Evolutionary conservation across 1,139 yeast species (phyloP).

Genomic region (Candida smagusa): DNA sequence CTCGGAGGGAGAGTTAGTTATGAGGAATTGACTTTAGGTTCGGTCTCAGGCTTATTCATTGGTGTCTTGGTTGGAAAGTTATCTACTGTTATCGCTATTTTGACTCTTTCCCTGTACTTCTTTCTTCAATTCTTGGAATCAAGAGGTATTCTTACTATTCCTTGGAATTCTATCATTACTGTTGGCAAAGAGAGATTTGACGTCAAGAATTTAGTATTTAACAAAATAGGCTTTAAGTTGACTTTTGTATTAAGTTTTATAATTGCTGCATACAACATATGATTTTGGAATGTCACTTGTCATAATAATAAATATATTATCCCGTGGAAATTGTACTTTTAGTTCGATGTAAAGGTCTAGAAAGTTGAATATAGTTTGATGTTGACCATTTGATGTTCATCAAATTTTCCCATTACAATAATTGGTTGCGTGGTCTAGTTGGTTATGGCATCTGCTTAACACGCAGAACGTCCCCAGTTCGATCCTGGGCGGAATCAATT

Average conservation of each 20-base stretch:
- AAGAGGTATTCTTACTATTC: slow-evolving; percentile 52
- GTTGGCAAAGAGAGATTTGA: slow-evolving; percentile 49
- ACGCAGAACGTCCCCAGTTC: slow-evolving; percentile 99
- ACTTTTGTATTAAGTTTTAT: slow-evolving; percentile 57
- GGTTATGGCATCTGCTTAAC: slow-evolving; percentile 99
- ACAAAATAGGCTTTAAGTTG: slow-evolving; percentile 63
- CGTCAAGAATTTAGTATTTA: slow-evolving; percentile 51
- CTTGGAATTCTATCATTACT: slow-evolving; percentile 43
- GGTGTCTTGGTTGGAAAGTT: slow-evolving; percentile 69
- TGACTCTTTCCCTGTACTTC: slow-evolving; percentile 50
- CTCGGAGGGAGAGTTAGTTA: slow-evolving; percentile 40
- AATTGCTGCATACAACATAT: slow-evolving; percentile 63
- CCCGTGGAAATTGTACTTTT: no score
- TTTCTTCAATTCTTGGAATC: slow-evolving; percentile 58
- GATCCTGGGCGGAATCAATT: slow-evolving; percentile 98
- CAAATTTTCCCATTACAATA: no score
- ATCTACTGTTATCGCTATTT: slow-evolving; percentile 53
- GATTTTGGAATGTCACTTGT: slow-evolving; percentile 2
- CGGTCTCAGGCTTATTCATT: slow-evolving; percentile 58
- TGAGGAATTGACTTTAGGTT: slow-evolving; percentile 66
- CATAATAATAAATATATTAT: no score
- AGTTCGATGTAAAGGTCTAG: no score
- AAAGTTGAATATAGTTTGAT: no score
- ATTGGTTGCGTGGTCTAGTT: slow-evolving; percentile 81
- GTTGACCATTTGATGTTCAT: no score